These are phyloP conservation scores for Metschnikowia continentalis DNA, from an alignment of 805 yeast species.

Conservation along the genomic window DNA sequence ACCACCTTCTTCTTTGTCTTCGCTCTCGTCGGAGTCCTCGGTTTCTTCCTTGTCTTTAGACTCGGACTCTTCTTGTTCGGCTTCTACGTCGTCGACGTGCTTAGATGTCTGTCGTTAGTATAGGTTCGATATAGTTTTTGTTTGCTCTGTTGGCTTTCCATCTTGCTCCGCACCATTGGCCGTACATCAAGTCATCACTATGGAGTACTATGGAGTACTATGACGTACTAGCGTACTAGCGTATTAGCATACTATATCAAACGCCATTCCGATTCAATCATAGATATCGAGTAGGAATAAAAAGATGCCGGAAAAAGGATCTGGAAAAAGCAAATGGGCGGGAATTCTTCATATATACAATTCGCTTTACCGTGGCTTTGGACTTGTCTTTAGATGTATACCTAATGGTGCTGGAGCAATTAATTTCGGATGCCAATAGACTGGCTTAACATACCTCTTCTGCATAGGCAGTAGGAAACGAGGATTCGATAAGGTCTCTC, in stretches of 20 bases:
- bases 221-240: too few species aligned
- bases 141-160: neutral
- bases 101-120: constrained; percentile 12
- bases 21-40: constrained; percentile 32
- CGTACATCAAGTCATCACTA: too few species aligned
- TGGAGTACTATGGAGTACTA: too few species aligned
- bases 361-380: neutral
- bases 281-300: too few species aligned
- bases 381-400: neutral
- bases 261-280: neutral
- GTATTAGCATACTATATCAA: neutral
- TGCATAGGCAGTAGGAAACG: constrained; percentile 82
- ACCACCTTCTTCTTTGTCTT: constrained; percentile 40
- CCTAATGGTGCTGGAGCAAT: neutral
- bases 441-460: constrained; percentile 50
- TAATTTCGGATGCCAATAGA: neutral
- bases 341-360: neutral
- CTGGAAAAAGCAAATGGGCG: neutral
- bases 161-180: neutral
- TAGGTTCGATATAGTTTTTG: neutral
- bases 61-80: constrained; percentile 5
- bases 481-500: constrained; percentile 73
- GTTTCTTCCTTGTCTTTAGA: constrained; percentile 22
- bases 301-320: neutral
- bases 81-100: constrained; percentile 10